Base-by-base conservation (phyloP, 768 basidiomycete genomes). In the Boletus barrowsii region DNA sequence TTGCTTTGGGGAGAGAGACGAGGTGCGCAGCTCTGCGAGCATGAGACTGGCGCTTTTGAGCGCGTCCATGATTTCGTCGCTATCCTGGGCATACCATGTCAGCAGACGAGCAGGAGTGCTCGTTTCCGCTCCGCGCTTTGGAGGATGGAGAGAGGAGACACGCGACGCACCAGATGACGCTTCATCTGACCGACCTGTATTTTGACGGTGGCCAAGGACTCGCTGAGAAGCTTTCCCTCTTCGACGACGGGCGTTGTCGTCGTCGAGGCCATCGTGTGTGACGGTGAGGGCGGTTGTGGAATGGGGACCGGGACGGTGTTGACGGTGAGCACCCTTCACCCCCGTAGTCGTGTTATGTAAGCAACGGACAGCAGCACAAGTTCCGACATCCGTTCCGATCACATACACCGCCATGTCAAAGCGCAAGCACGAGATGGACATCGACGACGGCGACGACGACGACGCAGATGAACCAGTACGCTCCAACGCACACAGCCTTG, bases 21-120 rank as follows among this genome's bases (percentile, higher is more conserved):
- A 93, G 0, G 96, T 98, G 52, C 97, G 82, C 22, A 98, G 79
- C 67, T 98, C 97, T 11, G 93, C 92, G 47, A 99, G 84, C 96
- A 98, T 98, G 54, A 94, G 81, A 66, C 94, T 97, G 3, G 97
- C 95, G 54, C 89, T 89, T 76, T 99, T 98, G 65, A 98, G 79
- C 13, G 93, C 96, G 70, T 99, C 96, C 97, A 99, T 99, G 57
- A 98, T 87, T 67, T 94, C 90, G 75, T 98, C 96, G 61, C 85
- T 74, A 71, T 98, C 93, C 94, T 97, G 47, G 5, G 20, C 20
- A 32, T 18, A 13, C 11, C 11, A 0, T 0, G 45, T 59, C 24
- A 59, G 55, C 8, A 35, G 20, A n/a, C 46, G 39, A 39, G 24
- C n/a, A 22, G 26, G 3, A 7, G 10, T 6, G 24, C 32, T 36